phyloP scores from a whole-genome alignment of 352 stramenopile genomes.

The Phytophthora podocarpi region DNA sequence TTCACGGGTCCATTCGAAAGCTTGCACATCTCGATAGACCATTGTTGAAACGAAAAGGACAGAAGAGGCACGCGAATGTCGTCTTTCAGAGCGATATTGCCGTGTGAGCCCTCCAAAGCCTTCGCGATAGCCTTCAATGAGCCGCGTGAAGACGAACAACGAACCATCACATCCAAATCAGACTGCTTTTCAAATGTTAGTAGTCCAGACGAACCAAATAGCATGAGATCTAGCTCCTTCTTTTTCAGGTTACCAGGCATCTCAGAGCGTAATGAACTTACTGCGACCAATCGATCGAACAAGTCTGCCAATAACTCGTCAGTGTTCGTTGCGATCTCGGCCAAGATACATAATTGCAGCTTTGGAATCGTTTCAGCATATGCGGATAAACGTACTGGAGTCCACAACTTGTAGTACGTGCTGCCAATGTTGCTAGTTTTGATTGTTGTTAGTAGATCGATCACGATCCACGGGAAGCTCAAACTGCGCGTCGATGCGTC shows the following conservation, averaged over 20 bases:
- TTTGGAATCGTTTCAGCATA: constrained; percentile 49
- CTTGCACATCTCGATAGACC: constrained; percentile 69
- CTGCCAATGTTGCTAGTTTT: constrained; percentile 29
- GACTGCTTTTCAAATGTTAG: constrained; percentile 82
- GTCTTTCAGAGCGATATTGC: constrained; percentile 51
- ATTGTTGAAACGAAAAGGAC: constrained; percentile 66
- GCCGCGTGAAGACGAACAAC: constrained; percentile 18
- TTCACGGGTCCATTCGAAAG: constrained; percentile 68
- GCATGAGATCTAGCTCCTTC: constrained; percentile 48
- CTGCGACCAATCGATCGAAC: constrained; percentile 69
- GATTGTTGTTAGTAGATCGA: constrained; percentile 55
- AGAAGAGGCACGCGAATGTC: constrained; percentile 64
- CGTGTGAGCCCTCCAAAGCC: constrained; percentile 32
- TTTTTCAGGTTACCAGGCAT: constrained; percentile 49
- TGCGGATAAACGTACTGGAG: constrained; percentile 24
- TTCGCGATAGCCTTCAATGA: constrained; percentile 42
- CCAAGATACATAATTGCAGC: constrained; percentile 66
- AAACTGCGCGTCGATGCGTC: constrained; percentile 40
- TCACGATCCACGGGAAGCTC: constrained; percentile 81
- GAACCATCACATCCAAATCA: constrained; percentile 72
- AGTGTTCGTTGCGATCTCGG: constrained; percentile 49
- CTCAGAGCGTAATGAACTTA: constrained; percentile 46
- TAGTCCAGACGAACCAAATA: constrained; percentile 76
- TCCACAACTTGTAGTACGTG: constrained; percentile 30
- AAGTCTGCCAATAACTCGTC: constrained; percentile 59